Conservation (phyloP, 208 protist genomes). For the Trypanosoma brucei region DNA sequence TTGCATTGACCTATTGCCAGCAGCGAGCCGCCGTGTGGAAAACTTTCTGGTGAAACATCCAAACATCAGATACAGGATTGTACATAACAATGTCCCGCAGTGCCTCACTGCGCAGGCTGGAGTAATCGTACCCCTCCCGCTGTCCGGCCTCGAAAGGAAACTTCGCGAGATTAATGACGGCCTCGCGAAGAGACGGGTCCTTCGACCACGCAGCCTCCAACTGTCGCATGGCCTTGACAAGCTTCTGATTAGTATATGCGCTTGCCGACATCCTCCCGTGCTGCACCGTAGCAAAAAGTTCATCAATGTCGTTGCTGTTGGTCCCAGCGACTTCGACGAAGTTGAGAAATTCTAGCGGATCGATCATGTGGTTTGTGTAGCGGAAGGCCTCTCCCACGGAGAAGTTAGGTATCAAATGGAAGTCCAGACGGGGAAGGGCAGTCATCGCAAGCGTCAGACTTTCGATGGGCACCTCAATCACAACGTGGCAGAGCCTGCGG, state of each 20-base stretch:
- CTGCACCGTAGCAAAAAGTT: slow-evolving; percentile 65
- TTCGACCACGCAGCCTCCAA: slow-evolving; percentile 49
- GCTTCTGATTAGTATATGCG: slow-evolving; percentile 70
- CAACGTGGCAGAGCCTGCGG: slow-evolving; percentile 64
- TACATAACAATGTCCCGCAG: slow-evolving; percentile 74
- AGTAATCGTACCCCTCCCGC: slow-evolving; percentile 59
- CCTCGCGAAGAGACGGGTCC: slow-evolving; percentile 30
- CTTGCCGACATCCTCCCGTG: slow-evolving; percentile 49
- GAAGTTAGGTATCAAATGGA: slow-evolving; percentile 75
- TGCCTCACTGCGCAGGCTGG: slow-evolving; percentile 45
- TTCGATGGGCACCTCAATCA: slow-evolving; percentile 75
- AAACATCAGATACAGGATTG: slow-evolving; percentile 68
- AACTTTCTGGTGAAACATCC: slow-evolving; percentile 64
- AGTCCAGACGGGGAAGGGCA: slow-evolving; percentile 68
- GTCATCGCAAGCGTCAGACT: slow-evolving; percentile 47
- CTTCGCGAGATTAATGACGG: slow-evolving; percentile 57
- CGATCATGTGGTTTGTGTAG: slow-evolving; percentile 74
- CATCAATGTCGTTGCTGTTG: slow-evolving; percentile 75
- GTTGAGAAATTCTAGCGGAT: slow-evolving; percentile 53
- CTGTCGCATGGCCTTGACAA: slow-evolving; percentile 80
- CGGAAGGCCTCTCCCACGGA: slow-evolving; percentile 50
- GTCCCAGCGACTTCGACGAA: slow-evolving; percentile 77
- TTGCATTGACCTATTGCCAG: slow-evolving; percentile 31
- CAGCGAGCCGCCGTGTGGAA: slow-evolving; percentile 69
- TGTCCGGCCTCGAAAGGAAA: slow-evolving; percentile 71